Conservation (phyloP, 169 alveolate genomes). For the Plasmodium inui region DNA sequence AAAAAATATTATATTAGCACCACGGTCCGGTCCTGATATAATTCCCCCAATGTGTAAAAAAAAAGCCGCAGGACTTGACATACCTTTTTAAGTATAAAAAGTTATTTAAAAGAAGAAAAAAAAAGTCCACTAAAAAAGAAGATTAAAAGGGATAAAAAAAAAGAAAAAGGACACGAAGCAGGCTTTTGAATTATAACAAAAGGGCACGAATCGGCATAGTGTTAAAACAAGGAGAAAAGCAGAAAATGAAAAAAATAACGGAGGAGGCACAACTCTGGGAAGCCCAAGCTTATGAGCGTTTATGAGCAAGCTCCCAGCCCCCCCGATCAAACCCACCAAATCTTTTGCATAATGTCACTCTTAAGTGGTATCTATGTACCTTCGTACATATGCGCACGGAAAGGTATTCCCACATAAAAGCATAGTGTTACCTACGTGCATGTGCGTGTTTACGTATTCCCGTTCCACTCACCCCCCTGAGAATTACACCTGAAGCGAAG, state of each 20-base stretch:
- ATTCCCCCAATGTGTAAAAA: constrained; percentile 8
- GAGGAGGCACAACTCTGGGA: neutral
- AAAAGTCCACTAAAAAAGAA: neutral
- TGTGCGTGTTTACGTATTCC: neutral
- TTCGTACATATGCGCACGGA: neutral
- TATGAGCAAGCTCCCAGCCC: neutral
- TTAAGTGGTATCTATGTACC: neutral
- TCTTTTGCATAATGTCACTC: neutral
- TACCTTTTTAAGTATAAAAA: neutral
- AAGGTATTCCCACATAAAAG: neutral
- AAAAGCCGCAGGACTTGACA: neutral
- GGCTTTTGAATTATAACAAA: neutral
- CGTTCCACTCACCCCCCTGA: neutral
- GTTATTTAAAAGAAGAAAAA: neutral
- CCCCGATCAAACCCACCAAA: neutral
- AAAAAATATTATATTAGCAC: neutral
- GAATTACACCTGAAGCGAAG: constrained; percentile 1
- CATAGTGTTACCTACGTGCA: neutral
- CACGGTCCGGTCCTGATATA: constrained; percentile 8
- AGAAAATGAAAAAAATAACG: neutral
- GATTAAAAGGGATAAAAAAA: neutral
- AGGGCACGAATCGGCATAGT: neutral
- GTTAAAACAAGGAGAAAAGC: neutral
- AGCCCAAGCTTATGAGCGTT: neutral
- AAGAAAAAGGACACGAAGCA: neutral